These are phyloP conservation scores for Candida xiaguanensis DNA, from an alignment of 805 yeast species.

Conservation along the genomic window DNA sequence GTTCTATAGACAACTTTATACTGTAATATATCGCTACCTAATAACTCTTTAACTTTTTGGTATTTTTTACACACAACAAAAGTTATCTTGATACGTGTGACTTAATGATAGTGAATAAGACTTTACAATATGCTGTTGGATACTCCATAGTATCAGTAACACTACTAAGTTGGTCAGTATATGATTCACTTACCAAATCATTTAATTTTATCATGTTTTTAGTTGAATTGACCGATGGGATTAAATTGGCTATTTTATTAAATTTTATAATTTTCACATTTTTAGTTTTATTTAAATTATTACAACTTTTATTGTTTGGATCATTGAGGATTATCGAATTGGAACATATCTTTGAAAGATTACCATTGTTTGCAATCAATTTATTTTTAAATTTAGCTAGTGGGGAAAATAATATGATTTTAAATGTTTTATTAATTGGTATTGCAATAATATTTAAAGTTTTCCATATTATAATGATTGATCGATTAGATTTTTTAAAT, in stretches of 20 bases:
- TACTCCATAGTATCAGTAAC: slow-evolving; percentile 16
- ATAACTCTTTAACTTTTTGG: too few relatives aligned
- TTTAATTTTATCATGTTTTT: slow-evolving; percentile 21
- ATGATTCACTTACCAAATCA: slow-evolving; percentile 19
- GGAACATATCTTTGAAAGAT: slow-evolving; percentile 51
- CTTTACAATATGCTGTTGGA: slow-evolving; percentile 9
- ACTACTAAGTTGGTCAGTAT: slow-evolving; percentile 15
- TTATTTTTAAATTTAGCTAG: slow-evolving; percentile 64
- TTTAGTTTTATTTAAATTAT: slow-evolving; percentile 28
- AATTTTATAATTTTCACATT: slow-evolving; percentile 22
- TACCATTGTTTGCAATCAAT: slow-evolving; percentile 38
- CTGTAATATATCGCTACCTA: too few relatives aligned
- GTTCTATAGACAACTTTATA: slow-evolving; percentile 2
- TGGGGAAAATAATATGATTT: slow-evolving; percentile 56
- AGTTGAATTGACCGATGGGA: slow-evolving; percentile 28
- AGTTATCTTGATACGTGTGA: slow-evolving; percentile 5
- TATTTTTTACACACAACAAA: neutral
- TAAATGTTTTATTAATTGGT: slow-evolving; percentile 40
- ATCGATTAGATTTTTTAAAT: slow-evolving; percentile 43
- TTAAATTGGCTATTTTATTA: slow-evolving; percentile 24
- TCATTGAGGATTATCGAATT: slow-evolving; percentile 68
- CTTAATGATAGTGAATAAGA: slow-evolving; percentile 7
- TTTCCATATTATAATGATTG: slow-evolving; percentile 71
- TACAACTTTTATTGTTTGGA: slow-evolving; percentile 64
- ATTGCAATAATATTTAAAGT: slow-evolving; percentile 45